Evolutionary conservation across 257 asterid species (phyloP).

Genomic region (Marsdenia floribunda): DNA sequence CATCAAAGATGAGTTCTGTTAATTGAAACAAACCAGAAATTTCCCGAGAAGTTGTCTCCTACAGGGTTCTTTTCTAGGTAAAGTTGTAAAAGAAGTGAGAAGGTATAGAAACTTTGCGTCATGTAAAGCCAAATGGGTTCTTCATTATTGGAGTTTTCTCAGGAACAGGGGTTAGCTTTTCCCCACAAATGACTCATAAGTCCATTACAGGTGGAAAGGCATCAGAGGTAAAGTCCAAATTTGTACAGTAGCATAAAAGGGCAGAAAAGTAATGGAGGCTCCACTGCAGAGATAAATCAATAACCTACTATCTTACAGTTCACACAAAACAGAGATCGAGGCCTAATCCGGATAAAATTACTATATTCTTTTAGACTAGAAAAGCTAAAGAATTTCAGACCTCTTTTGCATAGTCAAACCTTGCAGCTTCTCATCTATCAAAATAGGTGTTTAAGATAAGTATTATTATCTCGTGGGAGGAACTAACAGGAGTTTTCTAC

Average conservation of each 20-base stretch:
- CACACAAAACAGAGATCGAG: neutral
- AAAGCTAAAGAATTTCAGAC: neutral
- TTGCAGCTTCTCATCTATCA: conserved; percentile 9
- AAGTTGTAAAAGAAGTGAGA: conserved; percentile 29
- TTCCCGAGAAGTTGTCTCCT: conserved; percentile 16
- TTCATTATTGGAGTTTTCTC: conserved; percentile 9
- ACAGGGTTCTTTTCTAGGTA: conserved; percentile 35
- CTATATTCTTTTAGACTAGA: neutral
- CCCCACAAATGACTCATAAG: conserved; percentile 18
- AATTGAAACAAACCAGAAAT: conserved; percentile 15
- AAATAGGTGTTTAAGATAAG: conserved; percentile 1
- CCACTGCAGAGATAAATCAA: conserved; percentile 2
- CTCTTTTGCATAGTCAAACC: neutral
- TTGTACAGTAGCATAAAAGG: conserved; percentile 22
- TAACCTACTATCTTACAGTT: neutral
- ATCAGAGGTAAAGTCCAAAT: conserved; percentile 35
- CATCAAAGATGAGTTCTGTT: conserved; percentile 26
- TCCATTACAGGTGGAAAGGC: conserved; percentile 36
- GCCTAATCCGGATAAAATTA: neutral
- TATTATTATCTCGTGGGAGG: conserved; percentile 38
- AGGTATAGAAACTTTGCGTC: conserved; percentile 30
- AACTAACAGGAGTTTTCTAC: conserved; percentile 50
- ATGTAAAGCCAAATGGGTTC: conserved; percentile 22
- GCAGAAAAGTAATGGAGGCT: conserved; percentile 12
- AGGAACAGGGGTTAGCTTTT: neutral